A percentile compares a stretch with the other conserved stretches of the same genome.
These are phyloP conservation scores for Cicer yamashitae DNA, from an alignment of 306 rosid species.

Conservation along the genomic window DNA sequence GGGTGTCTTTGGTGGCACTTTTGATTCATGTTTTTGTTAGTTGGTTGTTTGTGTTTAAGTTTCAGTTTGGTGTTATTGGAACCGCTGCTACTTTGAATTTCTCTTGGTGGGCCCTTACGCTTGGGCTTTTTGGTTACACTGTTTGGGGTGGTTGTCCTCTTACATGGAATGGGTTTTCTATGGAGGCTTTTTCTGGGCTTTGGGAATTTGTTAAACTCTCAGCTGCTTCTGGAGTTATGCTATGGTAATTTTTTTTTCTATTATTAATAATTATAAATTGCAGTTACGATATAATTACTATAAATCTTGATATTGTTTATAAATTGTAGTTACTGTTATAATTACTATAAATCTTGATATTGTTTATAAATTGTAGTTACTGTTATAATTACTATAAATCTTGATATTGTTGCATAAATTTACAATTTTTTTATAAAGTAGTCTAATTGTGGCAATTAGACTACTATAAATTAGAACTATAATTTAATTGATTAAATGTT, in stretches of 20 bases:
- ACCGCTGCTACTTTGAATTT: conserved; percentile 59
- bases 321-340: too few relatives aligned
- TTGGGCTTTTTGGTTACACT: conserved; percentile 58
- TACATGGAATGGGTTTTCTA: conserved; percentile 82
- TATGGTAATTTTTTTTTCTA: conserved; percentile 60
- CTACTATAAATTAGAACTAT: too few relatives aligned
- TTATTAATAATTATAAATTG: too few relatives aligned
- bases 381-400: too few relatives aligned
- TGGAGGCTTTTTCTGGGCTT: conserved; percentile 75
- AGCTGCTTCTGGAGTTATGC: conserved; percentile 80
- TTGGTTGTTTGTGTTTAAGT: conserved; percentile 67
- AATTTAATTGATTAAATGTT: background rate
- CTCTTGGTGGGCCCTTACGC: conserved; percentile 71
- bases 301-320: too few relatives aligned
- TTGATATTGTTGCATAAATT: too few relatives aligned
- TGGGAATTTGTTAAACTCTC: conserved; percentile 83
- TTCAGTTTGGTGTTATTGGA: conserved; percentile 65
- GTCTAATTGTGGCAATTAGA: too few relatives aligned
- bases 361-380: too few relatives aligned
- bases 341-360: too few relatives aligned
- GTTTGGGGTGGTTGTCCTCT: conserved; percentile 70
- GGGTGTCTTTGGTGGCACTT: conserved; percentile 56
- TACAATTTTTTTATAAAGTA: too few relatives aligned
- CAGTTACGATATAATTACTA: too few relatives aligned
- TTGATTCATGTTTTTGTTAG: conserved; percentile 55